A percentile compares a stretch with the other conserved stretches of the same genome.
Evolutionary conservation across 1,284 basidiomycete genomes (phyloP).

Genomic region (Fereydounia khargensis): DNA sequence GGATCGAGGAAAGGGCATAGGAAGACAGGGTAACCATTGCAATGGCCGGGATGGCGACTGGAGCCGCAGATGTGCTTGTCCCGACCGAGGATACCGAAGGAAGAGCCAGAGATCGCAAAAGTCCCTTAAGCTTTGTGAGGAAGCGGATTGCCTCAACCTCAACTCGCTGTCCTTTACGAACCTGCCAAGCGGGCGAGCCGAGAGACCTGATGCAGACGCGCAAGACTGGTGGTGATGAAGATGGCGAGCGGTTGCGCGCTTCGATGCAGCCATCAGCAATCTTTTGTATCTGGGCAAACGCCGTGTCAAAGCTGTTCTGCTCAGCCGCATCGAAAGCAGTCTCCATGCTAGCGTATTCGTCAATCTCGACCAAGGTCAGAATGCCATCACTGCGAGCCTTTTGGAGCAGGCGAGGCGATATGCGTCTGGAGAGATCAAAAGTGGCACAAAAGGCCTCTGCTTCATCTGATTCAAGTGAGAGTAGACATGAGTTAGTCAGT

Average conservation of each 20-base stretch:
- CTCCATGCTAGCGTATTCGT: not conserved
- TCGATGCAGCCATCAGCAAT: not conserved
- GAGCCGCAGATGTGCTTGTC: not conserved
- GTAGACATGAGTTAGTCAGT: not conserved
- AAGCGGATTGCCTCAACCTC: constrained; percentile 30
- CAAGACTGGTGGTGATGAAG: constrained; percentile 25
- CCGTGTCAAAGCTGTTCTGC: not conserved
- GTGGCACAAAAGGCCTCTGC: constrained; percentile 67
- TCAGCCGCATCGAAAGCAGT: not conserved
- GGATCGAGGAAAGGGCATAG: constrained; percentile 5
- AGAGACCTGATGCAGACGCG: constrained; percentile 39
- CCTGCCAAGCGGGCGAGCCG: constrained; percentile 36
- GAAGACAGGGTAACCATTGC: constrained; percentile 33
- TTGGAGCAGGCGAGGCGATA: constrained; percentile 25
- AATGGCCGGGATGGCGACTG: constrained; percentile 22
- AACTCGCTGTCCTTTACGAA: constrained; percentile 4
- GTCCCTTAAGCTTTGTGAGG: constrained; percentile 28
- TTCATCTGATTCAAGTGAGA: not conserved
- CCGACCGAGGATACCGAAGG: constrained; percentile 6
- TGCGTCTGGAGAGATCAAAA: constrained; percentile 68
- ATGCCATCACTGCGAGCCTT: constrained; percentile 13
- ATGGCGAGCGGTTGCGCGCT: not conserved
- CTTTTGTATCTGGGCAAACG: not conserved
- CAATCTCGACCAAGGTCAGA: constrained; percentile 19
- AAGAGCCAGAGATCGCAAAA: constrained; percentile 34